A percentile compares a stretch with the other conserved stretches of the same genome.
Conservation (phyloP, 805 yeast genomes). For the Grigorovia jiainica region DNA sequence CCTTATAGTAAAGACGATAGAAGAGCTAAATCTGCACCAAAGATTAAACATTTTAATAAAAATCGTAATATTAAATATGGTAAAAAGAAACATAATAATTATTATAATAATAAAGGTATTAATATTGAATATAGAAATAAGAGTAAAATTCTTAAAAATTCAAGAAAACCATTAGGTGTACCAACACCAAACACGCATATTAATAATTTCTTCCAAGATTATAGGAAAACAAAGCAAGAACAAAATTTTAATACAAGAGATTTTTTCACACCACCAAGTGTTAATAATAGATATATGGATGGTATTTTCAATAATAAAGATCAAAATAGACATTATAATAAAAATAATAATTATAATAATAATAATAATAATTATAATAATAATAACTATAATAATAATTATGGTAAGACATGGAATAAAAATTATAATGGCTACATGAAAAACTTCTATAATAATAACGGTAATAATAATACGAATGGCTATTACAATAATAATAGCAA, state of each 20-base stretch:
- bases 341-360: conserved; percentile 20
- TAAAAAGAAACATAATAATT: conserved; percentile 8
- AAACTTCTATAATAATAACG: conserved; percentile 1
- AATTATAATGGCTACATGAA: conserved; percentile 2
- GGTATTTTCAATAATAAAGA: conserved; percentile 37
- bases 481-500: conserved; percentile 9
- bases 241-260: conserved; percentile 52
- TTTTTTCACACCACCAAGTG: conserved; percentile 70
- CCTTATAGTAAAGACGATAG: conserved; percentile 1
- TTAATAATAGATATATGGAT: conserved; percentile 61
- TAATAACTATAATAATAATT: not conserved
- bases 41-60: conserved; percentile 23
- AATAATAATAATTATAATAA: conserved; percentile 3
- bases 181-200: conserved; percentile 47
- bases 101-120: conserved; percentile 18
- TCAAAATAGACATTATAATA: conserved; percentile 9
- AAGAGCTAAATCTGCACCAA: conserved; percentile 25
- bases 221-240: conserved; percentile 16
- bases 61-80: conserved; percentile 13
- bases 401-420: conserved; percentile 7
- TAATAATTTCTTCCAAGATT: conserved; percentile 32
- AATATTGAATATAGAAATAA: conserved; percentile 18
- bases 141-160: conserved; percentile 24
- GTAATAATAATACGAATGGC: not conserved
- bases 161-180: conserved; percentile 54